Evolutionary conservation across 2,329 filamentous ascomycete species (phyloP), one percentile per base, ranked within the genome.

Genomic region (Arthrobotrys iridis): DNA sequence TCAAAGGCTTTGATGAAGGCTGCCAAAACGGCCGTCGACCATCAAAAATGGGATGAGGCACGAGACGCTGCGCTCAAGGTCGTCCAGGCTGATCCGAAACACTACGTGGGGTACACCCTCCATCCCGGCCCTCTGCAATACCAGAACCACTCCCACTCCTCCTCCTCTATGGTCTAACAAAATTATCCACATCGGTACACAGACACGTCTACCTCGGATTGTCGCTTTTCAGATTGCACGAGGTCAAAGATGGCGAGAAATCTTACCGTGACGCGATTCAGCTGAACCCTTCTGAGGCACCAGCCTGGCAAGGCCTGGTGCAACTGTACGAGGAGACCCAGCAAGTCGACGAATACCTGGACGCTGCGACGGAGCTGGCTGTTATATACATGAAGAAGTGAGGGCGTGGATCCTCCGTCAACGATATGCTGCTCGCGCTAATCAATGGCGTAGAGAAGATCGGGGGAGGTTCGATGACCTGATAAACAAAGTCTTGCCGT

Each of bases 261-360:
- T 88, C 89, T 0, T 98, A 98, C 82, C 85, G 86, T 41, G 85
- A 87, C 30, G 95, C 94, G 33, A 77, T 79, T 4, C 85, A 85
- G 18, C 84, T 92, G 76, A 93, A 92, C 77, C 88, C 89, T 0
- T 85, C 88, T 15, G 93, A 97, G 78, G 84, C 88, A n/a, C 91
- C 94, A 79, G 91, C 91, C 78, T 98, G 92, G 93, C 91, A 97
- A 81, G 95, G 95, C 0, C 85, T 99, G 48, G 87, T 95, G 81
- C 91, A 90, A 80, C 83, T 98, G 28, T 97, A 93, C 81, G 92
- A 97, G 83, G 90, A 88, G 79, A 91, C 93, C 80, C 86, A 87
- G 64, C 91, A 90, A 79, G 83, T 98, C 11, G 86, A 88, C 64
- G 86, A 90, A 55, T 97, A 97, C 80, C 90, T 91, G 52, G 84